Evolutionary conservation across 148 eudicot species (phyloP), one percentile per base, ranked within the genome.

Genomic region (Spergularia marina): DNA sequence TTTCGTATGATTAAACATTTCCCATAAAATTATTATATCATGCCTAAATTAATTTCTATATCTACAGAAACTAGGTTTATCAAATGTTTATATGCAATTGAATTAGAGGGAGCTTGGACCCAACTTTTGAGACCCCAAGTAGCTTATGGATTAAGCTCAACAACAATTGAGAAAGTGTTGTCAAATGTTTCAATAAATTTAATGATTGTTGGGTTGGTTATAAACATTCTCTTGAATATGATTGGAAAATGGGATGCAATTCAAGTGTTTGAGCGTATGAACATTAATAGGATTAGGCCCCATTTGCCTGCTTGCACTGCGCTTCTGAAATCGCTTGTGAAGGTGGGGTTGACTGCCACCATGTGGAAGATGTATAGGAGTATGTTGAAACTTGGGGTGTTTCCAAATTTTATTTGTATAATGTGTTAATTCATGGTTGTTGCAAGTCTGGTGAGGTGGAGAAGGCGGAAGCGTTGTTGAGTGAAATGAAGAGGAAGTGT

Each of bases 191-290:
- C 89, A 34, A 60, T 65, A 41, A 83, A 74, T 57, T 70, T 59
- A 25, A 76, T 68, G 36, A 67, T 47, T 80, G 76, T 25, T 85
- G 83, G 85, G 85, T 96, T 6, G 84, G 84, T 68, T 93, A 86
- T 80, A 88, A 84, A 56, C 96, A 85, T 76, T 86, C 98, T 53
- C 80, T 92, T 76, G 86, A 86, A 55, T 85, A 80, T 39, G 77
- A 80, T 62, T 92, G 98, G 97, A 70, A 83, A 49, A 94, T 90
- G 96, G 81, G 93, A 94, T 74, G 97, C 94, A 21, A 77, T 87
- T 79, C 91, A 84, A 78, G 98, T 94, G 80, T 89, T 91, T 82
- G 97, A 91, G 80, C 85, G 85, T 74, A 94, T 91, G 97, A 86
- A 88, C 61, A 86, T 79, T 67, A 76, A 88, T 69, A 79, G 87